phyloP scores from a whole-genome alignment of 2,329 filamentous ascomycete species.

The Aureobasidium sp. region DNA sequence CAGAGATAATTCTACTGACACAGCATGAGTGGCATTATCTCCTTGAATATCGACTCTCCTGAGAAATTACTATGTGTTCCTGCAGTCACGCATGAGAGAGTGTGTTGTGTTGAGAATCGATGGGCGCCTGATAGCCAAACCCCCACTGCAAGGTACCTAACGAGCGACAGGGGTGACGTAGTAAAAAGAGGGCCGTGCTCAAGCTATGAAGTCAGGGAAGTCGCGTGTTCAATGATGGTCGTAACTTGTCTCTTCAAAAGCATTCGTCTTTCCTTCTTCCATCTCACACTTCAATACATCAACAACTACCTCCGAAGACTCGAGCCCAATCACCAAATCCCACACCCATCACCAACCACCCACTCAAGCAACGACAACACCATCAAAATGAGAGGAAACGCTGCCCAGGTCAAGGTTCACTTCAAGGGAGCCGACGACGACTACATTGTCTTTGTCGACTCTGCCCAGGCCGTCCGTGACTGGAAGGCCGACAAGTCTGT shows the following conservation, averaged over 20 bases:
- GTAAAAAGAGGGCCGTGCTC: background rate
- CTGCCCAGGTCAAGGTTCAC: conserved; percentile 68
- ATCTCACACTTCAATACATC: background rate
- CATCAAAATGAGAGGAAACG: conserved; percentile 54
- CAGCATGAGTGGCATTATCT: background rate
- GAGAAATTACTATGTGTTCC: background rate
- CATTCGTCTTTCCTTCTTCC: background rate
- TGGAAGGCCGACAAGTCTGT: conserved; percentile 76
- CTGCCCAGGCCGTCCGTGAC: conserved; percentile 59
- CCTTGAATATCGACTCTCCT: background rate
- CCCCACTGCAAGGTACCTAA: background rate
- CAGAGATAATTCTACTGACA: background rate
- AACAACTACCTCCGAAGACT: background rate
- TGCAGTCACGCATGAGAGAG: background rate
- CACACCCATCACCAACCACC: background rate
- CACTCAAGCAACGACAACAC: background rate
- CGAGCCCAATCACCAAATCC: background rate
- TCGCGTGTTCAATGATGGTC: conserved; percentile 3
- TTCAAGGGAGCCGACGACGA: conserved; percentile 69
- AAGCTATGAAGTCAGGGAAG: conserved; percentile 15
- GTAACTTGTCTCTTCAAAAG: background rate
- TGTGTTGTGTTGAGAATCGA: background rate
- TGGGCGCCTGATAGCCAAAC: background rate
- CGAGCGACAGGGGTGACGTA: background rate
- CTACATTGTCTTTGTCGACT: conserved; percentile 61